Percentiles rank a stretch among this genome's conserved stretches.
phyloP scores from a whole-genome alignment of 2,329 filamentous ascomycete genomes.

The Helicocarpus griseus region DNA sequence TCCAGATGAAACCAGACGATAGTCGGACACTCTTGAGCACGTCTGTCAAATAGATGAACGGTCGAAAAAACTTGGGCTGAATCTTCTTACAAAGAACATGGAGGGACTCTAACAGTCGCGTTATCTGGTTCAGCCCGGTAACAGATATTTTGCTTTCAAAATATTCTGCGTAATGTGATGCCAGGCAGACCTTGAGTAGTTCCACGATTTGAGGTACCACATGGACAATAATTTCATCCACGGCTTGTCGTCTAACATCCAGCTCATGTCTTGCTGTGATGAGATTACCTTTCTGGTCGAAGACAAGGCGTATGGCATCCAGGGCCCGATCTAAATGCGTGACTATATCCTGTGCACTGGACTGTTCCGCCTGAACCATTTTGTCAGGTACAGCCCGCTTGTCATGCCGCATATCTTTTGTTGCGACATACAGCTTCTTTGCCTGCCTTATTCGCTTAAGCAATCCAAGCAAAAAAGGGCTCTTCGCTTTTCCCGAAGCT shows the following conservation, averaged over 20 bases:
- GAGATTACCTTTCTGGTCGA: not conserved
- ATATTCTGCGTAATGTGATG: constrained; percentile 9
- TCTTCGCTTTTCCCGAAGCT: not conserved
- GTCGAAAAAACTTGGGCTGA: constrained; percentile 3
- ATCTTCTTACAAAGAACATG: constrained; percentile 6
- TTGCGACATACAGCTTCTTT: not conserved
- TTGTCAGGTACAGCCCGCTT: not conserved
- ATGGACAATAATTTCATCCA: constrained; percentile 6
- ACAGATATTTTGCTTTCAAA: not conserved
- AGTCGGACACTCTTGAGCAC: constrained; percentile 5
- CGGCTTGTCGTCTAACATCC: not conserved
- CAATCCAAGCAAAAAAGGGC: not conserved
- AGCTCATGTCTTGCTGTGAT: not conserved
- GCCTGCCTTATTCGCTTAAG: not conserved
- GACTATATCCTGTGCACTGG: not conserved
- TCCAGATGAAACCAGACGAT: constrained; percentile 8
- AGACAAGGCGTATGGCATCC: not conserved
- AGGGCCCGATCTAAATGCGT: not conserved
- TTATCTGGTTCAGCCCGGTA: constrained; percentile 9
- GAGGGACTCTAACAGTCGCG: constrained; percentile 4
- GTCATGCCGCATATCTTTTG: not conserved
- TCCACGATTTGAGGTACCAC: constrained; percentile 7
- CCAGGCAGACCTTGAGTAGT: constrained; percentile 11
- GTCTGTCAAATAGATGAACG: constrained; percentile 5
- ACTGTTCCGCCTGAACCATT: not conserved